Evolutionary conservation across 2,329 filamentous ascomycete species (phyloP).

Genomic region (Rhexocercosporidium sp.): DNA sequence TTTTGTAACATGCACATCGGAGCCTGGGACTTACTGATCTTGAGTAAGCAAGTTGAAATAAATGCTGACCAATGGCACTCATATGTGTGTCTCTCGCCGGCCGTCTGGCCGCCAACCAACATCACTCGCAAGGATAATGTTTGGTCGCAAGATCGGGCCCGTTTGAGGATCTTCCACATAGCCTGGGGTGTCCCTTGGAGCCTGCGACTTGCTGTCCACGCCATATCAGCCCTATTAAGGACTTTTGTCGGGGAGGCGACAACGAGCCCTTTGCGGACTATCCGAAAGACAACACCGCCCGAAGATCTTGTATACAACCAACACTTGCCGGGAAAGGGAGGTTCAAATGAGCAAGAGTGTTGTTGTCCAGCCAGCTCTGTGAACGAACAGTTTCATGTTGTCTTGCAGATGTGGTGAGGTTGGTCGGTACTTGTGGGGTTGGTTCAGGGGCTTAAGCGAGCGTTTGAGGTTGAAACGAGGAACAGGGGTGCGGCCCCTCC

Average conservation of each 20-base stretch:
- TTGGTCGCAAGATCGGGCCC: conserved; percentile 39
- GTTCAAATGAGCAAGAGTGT: background rate
- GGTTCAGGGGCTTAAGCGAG: conserved; percentile 31
- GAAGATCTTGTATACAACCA: background rate
- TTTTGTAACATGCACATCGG: conserved; percentile 25
- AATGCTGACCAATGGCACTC: conserved; percentile 23
- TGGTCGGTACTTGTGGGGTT: conserved; percentile 31
- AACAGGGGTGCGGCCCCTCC: conserved; percentile 8
- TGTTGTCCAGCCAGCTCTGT: background rate
- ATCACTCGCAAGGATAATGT: conserved; percentile 33
- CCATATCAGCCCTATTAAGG: conserved; percentile 40
- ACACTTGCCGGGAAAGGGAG: background rate
- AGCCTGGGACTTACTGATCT: conserved; percentile 31
- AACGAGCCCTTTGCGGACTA: background rate
- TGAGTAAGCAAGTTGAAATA: conserved; percentile 34
- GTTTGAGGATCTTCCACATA: conserved; percentile 42
- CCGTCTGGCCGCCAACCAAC: conserved; percentile 22
- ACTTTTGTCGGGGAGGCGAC: conserved; percentile 11
- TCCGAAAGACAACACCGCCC: conserved; percentile 9
- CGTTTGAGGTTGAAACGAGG: conserved; percentile 25
- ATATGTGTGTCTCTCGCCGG: background rate
- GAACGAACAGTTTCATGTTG: conserved; percentile 36
- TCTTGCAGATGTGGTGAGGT: conserved; percentile 29
- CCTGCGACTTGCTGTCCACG: conserved; percentile 35
- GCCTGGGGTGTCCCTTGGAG: conserved; percentile 35